Conservation (phyloP, 805 yeast genomes). For the Starmerella etchellsii region DNA sequence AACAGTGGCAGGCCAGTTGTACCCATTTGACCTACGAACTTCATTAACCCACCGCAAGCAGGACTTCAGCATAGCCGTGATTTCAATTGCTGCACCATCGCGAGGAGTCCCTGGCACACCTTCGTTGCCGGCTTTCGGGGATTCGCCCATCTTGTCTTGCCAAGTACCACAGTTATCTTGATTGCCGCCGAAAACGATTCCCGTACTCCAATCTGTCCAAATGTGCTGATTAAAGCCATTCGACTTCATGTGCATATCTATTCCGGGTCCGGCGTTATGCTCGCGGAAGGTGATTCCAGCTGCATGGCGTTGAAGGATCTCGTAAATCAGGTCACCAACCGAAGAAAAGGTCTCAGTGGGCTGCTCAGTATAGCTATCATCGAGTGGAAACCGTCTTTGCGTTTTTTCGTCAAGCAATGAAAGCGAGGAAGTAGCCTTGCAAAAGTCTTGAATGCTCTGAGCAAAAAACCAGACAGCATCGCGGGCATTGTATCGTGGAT, state of each 20-base stretch:
- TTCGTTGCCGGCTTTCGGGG: constrained; percentile 62
- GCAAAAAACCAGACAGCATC: constrained; percentile 95
- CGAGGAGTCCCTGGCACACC: constrained; percentile 98
- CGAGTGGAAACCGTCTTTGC: constrained; percentile 74
- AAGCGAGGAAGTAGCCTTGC: constrained; percentile 45
- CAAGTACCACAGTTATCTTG: constrained; percentile 94
- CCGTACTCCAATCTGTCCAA: constrained; percentile 76
- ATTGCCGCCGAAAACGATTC: constrained; percentile 81
- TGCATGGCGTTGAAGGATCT: constrained; percentile 79
- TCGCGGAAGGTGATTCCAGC: constrained; percentile 76
- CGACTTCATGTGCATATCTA: constrained; percentile 85
- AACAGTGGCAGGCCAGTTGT: constrained; percentile 43
- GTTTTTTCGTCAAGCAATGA: constrained; percentile 57
- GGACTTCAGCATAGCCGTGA: constrained; percentile 78
- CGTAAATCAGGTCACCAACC: constrained; percentile 66
- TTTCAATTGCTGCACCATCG: constrained; percentile 92
- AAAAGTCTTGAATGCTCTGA: constrained; percentile 79
- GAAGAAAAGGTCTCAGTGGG: constrained; percentile 66
- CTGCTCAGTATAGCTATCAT: constrained; percentile 60
- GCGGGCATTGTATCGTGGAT: constrained; percentile 90
- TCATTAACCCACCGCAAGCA: constrained; percentile 64
- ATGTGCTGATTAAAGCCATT: constrained; percentile 83
- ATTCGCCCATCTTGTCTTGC: constrained; percentile 99
- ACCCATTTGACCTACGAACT: constrained; percentile 41
- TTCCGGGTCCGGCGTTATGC: constrained; percentile 81